These are phyloP conservation scores for Cystofilobasidium ferigula DNA, from an alignment of 768 basidiomycete species.

Conservation along the genomic window DNA sequence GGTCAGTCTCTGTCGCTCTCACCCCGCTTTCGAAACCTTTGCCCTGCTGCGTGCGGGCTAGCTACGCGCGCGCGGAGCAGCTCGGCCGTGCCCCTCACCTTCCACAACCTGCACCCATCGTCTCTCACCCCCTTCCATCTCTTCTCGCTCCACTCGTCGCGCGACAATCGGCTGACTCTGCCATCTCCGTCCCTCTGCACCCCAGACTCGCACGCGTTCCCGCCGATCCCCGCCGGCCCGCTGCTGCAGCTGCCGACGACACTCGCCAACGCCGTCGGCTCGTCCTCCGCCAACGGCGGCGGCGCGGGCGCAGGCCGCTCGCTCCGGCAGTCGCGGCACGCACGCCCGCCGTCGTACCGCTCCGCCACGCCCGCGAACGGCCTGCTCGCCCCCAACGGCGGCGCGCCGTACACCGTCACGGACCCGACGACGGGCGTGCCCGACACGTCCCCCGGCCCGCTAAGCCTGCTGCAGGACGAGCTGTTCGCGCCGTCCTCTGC, in stretches of 20 bases:
- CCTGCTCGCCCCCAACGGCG: neutral
- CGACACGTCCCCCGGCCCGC: neutral
- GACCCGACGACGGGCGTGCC: too few relatives aligned
- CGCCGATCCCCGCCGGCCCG: neutral
- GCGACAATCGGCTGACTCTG: neutral
- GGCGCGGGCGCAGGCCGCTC: neutral
- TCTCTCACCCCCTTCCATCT: neutral
- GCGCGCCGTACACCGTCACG: neutral
- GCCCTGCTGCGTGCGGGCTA: neutral
- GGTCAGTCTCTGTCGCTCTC: conserved; percentile 33
- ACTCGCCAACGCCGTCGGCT: neutral
- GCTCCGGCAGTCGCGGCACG: neutral
- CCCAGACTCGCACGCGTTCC: neutral
- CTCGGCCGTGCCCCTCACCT: neutral
- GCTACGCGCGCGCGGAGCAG: too few relatives aligned
- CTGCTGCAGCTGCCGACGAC: neutral
- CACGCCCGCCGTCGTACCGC: neutral
- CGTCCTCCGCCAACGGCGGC: neutral
- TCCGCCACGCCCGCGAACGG: neutral
- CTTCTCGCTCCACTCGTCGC: neutral
- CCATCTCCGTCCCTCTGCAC: neutral
- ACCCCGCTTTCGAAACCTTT: neutral
- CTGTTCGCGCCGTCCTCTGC: conserved; percentile 8
- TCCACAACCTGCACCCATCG: neutral
- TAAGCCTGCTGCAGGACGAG: conserved; percentile 10